Conservation (phyloP, 192 early-diverging fungal species). For the Umbelopsis sp. region DNA sequence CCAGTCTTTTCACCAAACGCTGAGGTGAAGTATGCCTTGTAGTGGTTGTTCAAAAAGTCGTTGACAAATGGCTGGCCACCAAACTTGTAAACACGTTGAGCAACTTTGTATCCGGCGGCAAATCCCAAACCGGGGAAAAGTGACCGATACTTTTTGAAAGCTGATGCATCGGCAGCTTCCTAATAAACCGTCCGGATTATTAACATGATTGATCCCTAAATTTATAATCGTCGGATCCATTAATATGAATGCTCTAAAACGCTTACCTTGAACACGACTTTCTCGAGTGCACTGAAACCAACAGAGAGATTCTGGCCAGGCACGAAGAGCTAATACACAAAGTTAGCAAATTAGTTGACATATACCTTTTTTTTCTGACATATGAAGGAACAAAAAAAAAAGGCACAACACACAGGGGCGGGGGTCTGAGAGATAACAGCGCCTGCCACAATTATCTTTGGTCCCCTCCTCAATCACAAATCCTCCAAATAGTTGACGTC, state of each 20-base stretch:
- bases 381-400: too few relatives aligned
- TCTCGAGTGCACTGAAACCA: constrained; percentile 72
- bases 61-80: constrained; percentile 96
- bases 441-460: too few relatives aligned
- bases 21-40: constrained; percentile 73
- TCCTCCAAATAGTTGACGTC: too few relatives aligned
- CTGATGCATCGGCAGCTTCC: constrained; percentile 76
- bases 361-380: background rate
- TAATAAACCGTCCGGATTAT: constrained; percentile 18
- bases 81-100: constrained; percentile 98
- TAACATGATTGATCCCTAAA: background rate
- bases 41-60: constrained; percentile 87
- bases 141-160: constrained; percentile 84
- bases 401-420: too few relatives aligned
- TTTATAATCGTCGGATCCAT: too few relatives aligned
- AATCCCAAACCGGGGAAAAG: constrained; percentile 98
- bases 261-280: constrained; percentile 85
- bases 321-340: constrained; percentile 62
- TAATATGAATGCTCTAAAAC: background rate
- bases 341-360: background rate
- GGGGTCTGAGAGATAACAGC: too few relatives aligned
- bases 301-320: constrained; percentile 65
- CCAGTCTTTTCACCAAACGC: constrained; percentile 93
- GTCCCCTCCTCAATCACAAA: too few relatives aligned
- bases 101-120: constrained; percentile 97